Conservation (phyloP, 768 basidiomycete species). For the Suillus weaverae region DNA sequence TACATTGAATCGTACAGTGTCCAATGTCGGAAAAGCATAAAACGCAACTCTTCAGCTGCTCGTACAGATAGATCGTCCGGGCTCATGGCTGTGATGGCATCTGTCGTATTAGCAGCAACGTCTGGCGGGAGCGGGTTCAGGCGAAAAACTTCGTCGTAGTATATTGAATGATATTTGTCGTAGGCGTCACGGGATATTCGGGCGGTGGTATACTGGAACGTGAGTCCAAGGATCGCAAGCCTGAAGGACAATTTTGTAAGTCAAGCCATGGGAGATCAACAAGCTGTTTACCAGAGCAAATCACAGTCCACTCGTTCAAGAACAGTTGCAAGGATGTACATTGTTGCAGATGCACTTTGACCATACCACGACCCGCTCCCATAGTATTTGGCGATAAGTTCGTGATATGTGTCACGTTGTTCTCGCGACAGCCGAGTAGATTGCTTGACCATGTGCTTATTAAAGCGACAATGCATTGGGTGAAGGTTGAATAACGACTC, state of each 20-base stretch:
- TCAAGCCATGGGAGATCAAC: background rate
- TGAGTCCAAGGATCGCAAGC: slow-evolving; percentile 91
- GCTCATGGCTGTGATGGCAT: slow-evolving; percentile 51
- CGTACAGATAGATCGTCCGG: slow-evolving; percentile 87
- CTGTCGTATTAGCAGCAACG: slow-evolving; percentile 32
- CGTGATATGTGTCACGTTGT: slow-evolving; percentile 62
- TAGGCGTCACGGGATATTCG: slow-evolving; percentile 87
- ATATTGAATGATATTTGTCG: slow-evolving; percentile 77
- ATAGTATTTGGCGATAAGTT: slow-evolving; percentile 80
- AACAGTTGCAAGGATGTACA: slow-evolving; percentile 89
- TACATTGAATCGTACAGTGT: slow-evolving; percentile 97
- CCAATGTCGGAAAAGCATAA: slow-evolving; percentile 97
- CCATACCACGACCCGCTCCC: slow-evolving; percentile 82
- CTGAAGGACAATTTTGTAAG: slow-evolving; percentile 38
- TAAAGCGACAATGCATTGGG: background rate
- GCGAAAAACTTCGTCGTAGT: slow-evolving; percentile 89
- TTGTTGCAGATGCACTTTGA: slow-evolving; percentile 84
- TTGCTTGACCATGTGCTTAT: slow-evolving; percentile 33
- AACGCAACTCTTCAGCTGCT: slow-evolving; percentile 85
- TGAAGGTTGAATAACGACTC: slow-evolving; percentile 25
- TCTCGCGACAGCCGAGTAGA: slow-evolving; percentile 65
- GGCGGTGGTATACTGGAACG: slow-evolving; percentile 86
- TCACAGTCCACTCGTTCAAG: slow-evolving; percentile 93
- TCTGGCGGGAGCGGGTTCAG: slow-evolving; percentile 68
- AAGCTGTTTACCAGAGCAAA: slow-evolving; percentile 69